Percentiles rank a stretch among this genome's conserved stretches.
phyloP scores from a whole-genome alignment of 129 eudicot species.

The Lonicera japonica region DNA sequence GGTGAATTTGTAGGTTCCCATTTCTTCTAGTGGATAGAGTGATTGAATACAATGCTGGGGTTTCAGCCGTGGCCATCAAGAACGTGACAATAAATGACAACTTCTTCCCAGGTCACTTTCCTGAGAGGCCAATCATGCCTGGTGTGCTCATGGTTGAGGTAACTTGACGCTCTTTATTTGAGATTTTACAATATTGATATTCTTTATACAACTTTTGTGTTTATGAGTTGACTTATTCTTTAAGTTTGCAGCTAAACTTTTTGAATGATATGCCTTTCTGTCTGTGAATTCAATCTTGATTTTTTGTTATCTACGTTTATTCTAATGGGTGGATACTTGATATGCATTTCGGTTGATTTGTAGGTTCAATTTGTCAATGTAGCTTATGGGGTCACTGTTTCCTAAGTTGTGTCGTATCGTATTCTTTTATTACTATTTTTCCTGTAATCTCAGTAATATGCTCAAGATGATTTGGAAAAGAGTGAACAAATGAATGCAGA shows the following conservation, averaged over 20 bases:
- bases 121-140: conserved; percentile 97
- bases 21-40: conserved; percentile 97
- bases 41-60: conserved; percentile 84
- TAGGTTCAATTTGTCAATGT: too few relatives aligned
- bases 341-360: too few relatives aligned
- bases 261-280: background rate
- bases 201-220: background rate
- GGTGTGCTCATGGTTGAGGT: conserved; percentile 99
- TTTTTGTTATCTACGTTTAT: too few relatives aligned
- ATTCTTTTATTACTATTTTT: too few relatives aligned
- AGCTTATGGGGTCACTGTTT: too few relatives aligned
- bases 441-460: too few relatives aligned
- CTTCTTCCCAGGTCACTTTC: conserved; percentile 96
- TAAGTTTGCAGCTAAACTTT: background rate
- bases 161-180: background rate
- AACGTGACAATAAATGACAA: conserved; percentile 96
- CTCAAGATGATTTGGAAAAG: too few relatives aligned
- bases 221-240: background rate
- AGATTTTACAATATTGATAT: background rate
- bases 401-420: too few relatives aligned
- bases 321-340: too few relatives aligned
- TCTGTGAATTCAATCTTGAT: background rate
- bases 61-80: conserved; percentile 90
- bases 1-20: conserved; percentile 58
- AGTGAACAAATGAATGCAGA: too few relatives aligned